Evolutionary conservation across 495 filamentous ascomycete species (phyloP), one percentile per base, ranked within the genome.

Genomic region (Hypoxylon crocopeplum): DNA sequence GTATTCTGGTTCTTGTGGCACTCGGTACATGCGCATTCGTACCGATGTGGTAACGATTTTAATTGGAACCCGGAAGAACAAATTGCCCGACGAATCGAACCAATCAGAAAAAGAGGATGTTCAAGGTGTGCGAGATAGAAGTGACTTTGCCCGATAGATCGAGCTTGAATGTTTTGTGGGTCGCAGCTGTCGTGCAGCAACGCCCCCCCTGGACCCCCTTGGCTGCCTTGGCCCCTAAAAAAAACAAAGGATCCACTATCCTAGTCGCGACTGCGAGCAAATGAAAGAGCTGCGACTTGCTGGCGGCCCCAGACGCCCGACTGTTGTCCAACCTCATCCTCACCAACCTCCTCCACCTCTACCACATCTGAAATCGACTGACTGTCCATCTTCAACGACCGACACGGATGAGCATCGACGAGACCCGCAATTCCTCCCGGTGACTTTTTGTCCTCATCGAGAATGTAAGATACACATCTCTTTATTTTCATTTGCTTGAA

Each of bases 121-220:
- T 41, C 38, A 34, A 19, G 55, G 34, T 50, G n/a, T n/a, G n/a
- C n/a, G n/a, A n/a, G n/a, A n/a, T n/a, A n/a, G n/a, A n/a, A n/a
- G n/a, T n/a, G n/a, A n/a, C n/a, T n/a, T 27, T 36, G 27, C 27
- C 20, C 11, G 29, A 21, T 44, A 57, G 60, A 64, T 64, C 60
- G 59, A 57, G 48, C 39, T 38, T 48, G 46, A 46, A 34, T 46
- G 42, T 59, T 59, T 55, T 59, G 36, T 59, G 62, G 62, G 22
- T 44, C 62, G 27, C 44, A 66, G 62, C 62, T 66, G 62, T 66
- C 62, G 62, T 66, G 62, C 62, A 66, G 62, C 57, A 66, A 61
- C 50, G 13, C 16, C 39, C 51, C 51, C 50, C 52, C 13, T 41
- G 62, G 12, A 32, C 21, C 25, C 50, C 36, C 51, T 56, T 45